phyloP scores from a whole-genome alignment of 2,329 filamentous ascomycete species.

The Dothistroma pini region DNA sequence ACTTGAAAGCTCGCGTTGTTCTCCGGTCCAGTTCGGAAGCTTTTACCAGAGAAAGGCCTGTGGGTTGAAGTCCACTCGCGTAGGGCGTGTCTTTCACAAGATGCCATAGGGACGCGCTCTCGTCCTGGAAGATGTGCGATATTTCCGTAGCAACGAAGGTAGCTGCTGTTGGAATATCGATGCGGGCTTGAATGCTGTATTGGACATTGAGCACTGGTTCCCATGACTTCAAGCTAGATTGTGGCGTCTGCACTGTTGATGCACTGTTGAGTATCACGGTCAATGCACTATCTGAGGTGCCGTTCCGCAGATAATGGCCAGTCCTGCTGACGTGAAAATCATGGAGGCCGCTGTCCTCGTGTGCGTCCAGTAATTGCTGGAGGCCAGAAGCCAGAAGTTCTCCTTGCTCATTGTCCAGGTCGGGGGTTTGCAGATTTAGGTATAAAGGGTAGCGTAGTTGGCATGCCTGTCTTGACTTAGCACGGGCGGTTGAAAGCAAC shows the following conservation, averaged over 20 bases:
- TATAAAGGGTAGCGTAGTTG: constrained; percentile 82
- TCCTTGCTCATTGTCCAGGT: constrained; percentile 63
- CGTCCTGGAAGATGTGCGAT: constrained; percentile 75
- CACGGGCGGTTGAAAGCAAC: background rate
- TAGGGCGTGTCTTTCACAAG: constrained; percentile 31
- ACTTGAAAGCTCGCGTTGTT: constrained; percentile 81
- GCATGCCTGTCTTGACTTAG: constrained; percentile 61
- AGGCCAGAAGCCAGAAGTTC: constrained; percentile 73
- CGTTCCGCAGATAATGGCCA: constrained; percentile 12
- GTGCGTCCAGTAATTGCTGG: constrained; percentile 79
- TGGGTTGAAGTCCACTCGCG: constrained; percentile 22
- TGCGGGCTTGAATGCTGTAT: constrained; percentile 65
- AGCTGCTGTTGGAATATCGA: constrained; percentile 65
- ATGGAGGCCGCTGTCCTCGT: constrained; percentile 81
- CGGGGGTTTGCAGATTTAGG: constrained; percentile 70
- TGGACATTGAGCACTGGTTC: constrained; percentile 70
- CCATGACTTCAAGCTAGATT: constrained; percentile 65
- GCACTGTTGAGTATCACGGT: constrained; percentile 67
- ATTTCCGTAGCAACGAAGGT: constrained; percentile 76
- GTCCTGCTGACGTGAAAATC: constrained; percentile 61
- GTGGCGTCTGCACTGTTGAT: constrained; percentile 49
- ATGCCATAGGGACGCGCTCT: constrained; percentile 70
- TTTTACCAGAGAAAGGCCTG: constrained; percentile 30
- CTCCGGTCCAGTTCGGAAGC: constrained; percentile 54
- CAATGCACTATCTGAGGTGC: constrained; percentile 52